Percentiles rank a stretch among this genome's conserved stretches.
Conservation (phyloP, 495 filamentous ascomycete species). For the Penicillium fimorum region DNA sequence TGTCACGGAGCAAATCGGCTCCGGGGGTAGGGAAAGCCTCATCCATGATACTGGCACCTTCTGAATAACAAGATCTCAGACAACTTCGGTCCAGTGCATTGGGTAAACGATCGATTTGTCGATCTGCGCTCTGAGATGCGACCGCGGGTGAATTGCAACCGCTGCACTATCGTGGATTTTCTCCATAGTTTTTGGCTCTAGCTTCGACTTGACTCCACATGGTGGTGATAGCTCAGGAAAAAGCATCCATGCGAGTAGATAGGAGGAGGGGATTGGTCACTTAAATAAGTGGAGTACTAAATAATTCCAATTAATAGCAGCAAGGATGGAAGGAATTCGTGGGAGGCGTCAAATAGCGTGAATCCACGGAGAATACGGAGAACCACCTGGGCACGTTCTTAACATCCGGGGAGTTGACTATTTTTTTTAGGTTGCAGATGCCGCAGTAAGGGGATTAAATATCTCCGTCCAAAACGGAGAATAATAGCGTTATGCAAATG, state of each 20-base stretch:
- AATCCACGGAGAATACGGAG: background rate
- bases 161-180: slow-evolving; percentile 1
- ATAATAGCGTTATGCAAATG: background rate
- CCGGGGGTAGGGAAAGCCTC: background rate
- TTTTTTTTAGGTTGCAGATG: slow-evolving; percentile 15
- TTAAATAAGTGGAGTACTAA: background rate
- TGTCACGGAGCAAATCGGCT: slow-evolving; percentile 14
- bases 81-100: background rate
- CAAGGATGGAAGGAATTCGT: background rate
- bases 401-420: background rate
- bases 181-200: slow-evolving; percentile 13
- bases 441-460: slow-evolving; percentile 14
- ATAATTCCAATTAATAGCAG: background rate
- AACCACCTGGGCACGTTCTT: slow-evolving; percentile 1
- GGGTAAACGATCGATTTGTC: slow-evolving; percentile 21
- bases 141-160: background rate
- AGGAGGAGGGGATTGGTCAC: background rate
- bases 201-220: background rate
- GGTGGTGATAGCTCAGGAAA: background rate
- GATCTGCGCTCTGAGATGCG: slow-evolving; percentile 9
- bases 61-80: slow-evolving; percentile 14
- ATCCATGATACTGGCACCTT: background rate
- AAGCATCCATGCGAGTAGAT: background rate
- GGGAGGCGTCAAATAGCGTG: slow-evolving; percentile 2
- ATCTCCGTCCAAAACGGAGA: background rate